Conservation (phyloP, 1,284 basidiomycete genomes). For the Microbotryum saponariae region DNA sequence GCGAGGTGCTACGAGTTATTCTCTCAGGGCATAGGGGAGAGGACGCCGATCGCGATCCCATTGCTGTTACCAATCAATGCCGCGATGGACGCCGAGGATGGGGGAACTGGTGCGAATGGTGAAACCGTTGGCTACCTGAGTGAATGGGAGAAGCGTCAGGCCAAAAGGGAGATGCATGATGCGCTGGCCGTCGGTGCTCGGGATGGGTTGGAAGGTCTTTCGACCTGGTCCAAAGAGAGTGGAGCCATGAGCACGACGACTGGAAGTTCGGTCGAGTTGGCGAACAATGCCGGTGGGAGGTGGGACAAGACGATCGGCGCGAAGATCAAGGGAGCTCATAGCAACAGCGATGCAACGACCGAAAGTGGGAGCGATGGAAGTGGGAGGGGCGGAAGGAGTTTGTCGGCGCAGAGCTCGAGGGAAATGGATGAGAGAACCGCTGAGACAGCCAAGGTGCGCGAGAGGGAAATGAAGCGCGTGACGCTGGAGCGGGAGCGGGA, state of each 20-base stretch:
- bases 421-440: background rate
- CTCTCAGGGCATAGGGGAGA: constrained; percentile 49
- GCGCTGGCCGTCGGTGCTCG: constrained; percentile 26
- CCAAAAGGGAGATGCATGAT: constrained; percentile 30
- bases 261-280: background rate
- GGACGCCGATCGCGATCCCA: constrained; percentile 22
- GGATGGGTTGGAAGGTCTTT: constrained; percentile 9
- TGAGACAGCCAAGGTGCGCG: background rate
- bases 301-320: constrained; percentile 2
- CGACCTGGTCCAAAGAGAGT: constrained; percentile 7
- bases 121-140: constrained; percentile 3
- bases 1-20: constrained; percentile 75
- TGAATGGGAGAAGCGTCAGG: constrained; percentile 26
- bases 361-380: background rate
- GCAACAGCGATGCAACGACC: background rate
- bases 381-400: background rate
- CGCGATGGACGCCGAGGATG: background rate
- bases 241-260: constrained; percentile 1
- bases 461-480: background rate
- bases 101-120: background rate
- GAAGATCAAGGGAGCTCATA: background rate
- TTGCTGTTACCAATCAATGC: constrained; percentile 14
- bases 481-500: too few species aligned
- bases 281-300: constrained; percentile 1
- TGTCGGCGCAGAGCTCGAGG: background rate